Conservation (phyloP, 805 yeast genomes). For the Limtongozyma cylindracea region DNA sequence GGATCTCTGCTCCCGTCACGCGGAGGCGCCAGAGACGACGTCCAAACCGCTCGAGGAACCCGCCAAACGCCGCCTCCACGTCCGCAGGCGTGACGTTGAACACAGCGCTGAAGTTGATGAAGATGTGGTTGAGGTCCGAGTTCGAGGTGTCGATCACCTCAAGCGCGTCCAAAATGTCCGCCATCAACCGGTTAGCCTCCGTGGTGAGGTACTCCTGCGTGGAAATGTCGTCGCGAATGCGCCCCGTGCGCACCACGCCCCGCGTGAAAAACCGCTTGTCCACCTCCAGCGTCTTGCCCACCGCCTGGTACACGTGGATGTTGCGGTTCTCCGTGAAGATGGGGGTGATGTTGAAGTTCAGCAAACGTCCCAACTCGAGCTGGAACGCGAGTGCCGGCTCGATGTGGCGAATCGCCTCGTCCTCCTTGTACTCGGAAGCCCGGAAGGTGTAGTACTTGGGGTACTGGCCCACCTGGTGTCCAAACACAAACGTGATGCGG, state of each 20-base stretch:
- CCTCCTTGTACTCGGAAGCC: conserved; percentile 69
- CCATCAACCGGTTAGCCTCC: conserved; percentile 89
- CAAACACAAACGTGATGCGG: conserved; percentile 81
- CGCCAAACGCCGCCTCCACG: conserved; percentile 94
- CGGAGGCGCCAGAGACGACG: conserved; percentile 91
- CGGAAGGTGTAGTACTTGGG: conserved; percentile 93
- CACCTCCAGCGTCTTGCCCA: conserved; percentile 77
- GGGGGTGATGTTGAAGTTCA: conserved; percentile 87
- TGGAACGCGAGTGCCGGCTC: conserved; percentile 98
- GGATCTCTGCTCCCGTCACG: conserved; percentile 91
- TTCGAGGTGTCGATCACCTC: conserved; percentile 87
- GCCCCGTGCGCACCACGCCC: conserved; percentile 92
- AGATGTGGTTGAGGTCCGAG: conserved; percentile 90
- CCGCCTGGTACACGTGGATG: conserved; percentile 91
- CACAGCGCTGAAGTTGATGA: conserved; percentile 89
- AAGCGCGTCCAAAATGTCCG: conserved; percentile 83
- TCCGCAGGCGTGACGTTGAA: conserved; percentile 88
- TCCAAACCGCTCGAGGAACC: conserved; percentile 93
- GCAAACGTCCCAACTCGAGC: conserved; percentile 79
- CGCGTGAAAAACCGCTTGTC: conserved; percentile 94
- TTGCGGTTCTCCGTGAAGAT: conserved; percentile 91
- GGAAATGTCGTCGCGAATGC: conserved; percentile 77
- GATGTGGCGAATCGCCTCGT: conserved; percentile 85
- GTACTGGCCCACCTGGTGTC: conserved; percentile 61
- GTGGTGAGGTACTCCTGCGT: conserved; percentile 87